These are phyloP conservation scores for Colletotrichum zoysiae DNA, from an alignment of 2,329 filamentous ascomycete species.

Conservation along the genomic window DNA sequence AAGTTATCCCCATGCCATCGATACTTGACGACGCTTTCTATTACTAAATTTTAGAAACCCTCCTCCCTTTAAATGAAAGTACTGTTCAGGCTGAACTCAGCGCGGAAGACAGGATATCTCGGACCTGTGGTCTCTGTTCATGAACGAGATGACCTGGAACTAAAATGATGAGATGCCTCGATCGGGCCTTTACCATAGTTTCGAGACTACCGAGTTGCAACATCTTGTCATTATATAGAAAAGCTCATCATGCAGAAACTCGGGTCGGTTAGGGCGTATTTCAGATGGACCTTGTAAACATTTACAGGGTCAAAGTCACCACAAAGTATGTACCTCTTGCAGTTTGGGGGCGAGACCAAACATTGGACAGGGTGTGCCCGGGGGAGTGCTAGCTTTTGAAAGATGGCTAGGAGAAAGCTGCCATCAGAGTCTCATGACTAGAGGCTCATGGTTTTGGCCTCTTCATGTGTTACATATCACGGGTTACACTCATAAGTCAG, in stretches of 20 bases:
- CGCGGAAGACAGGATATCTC: not conserved
- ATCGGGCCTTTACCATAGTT: not conserved
- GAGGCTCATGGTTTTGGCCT: not conserved
- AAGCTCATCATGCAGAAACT: not conserved
- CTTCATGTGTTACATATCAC: not conserved
- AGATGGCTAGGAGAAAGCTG: not conserved
- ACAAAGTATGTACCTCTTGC: not conserved
- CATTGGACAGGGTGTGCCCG: not conserved
- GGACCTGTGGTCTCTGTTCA: not conserved
- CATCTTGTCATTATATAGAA: not conserved
- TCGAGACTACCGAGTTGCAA: not conserved
- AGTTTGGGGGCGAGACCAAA: not conserved
- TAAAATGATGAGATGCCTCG: not conserved
- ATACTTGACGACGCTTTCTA: not conserved
- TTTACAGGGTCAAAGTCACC: too few relatives aligned
- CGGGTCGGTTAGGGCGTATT: not conserved
- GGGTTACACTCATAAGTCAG: not conserved
- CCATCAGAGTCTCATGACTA: not conserved
- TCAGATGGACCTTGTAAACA: too few relatives aligned
- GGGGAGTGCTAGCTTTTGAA: not conserved
- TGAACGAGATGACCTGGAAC: not conserved
- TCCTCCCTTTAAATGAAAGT: accelerated
- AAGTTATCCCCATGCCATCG: not conserved
- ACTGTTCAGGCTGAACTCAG: not conserved
- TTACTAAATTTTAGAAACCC: not conserved